These are phyloP conservation scores for Smittium culicis DNA, from an alignment of 371 early-diverging fungal species.

Conservation along the genomic window DNA sequence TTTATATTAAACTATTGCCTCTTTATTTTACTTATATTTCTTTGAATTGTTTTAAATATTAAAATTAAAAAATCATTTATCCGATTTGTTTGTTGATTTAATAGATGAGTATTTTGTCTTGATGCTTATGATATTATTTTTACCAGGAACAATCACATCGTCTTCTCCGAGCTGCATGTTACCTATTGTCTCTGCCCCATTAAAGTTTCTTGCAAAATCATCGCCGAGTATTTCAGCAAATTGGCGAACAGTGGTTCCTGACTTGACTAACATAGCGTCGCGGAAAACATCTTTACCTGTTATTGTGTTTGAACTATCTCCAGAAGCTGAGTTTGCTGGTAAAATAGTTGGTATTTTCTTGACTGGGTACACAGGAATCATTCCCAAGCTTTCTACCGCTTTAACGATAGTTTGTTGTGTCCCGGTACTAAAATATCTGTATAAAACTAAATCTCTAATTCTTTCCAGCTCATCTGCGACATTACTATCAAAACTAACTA, in stretches of 20 bases:
- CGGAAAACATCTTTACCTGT: conserved; percentile 26
- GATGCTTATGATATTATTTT: conserved; percentile 23
- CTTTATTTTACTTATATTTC: too few species aligned
- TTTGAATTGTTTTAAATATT: too few species aligned
- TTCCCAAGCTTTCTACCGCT: conserved; percentile 44
- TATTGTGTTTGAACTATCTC: conserved; percentile 11
- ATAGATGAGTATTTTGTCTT: conserved; percentile 5
- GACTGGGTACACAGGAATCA: conserved; percentile 60
- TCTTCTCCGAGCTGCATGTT: conserved; percentile 42
- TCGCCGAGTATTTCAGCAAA: conserved; percentile 48
- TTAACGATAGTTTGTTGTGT: conserved; percentile 46
- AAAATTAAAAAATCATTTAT: too few species aligned
- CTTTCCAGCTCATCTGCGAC: conserved; percentile 48
- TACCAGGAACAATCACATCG: conserved; percentile 24
- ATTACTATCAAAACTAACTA: conserved; percentile 49
- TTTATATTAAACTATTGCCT: too few species aligned
- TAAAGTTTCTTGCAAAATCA: conserved; percentile 46
- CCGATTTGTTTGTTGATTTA: too few species aligned
- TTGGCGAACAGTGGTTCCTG: conserved; percentile 55
- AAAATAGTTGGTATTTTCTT: conserved; percentile 52
- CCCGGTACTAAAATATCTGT: conserved; percentile 64
- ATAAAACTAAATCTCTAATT: conserved; percentile 63
- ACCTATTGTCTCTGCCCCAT: conserved; percentile 60
- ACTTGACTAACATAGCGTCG: conserved; percentile 53
- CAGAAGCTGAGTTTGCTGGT: conserved; percentile 14